Evolutionary conservation across 2,329 filamentous ascomycete species (phyloP).

Genomic region (Sarocladium kiliense): DNA sequence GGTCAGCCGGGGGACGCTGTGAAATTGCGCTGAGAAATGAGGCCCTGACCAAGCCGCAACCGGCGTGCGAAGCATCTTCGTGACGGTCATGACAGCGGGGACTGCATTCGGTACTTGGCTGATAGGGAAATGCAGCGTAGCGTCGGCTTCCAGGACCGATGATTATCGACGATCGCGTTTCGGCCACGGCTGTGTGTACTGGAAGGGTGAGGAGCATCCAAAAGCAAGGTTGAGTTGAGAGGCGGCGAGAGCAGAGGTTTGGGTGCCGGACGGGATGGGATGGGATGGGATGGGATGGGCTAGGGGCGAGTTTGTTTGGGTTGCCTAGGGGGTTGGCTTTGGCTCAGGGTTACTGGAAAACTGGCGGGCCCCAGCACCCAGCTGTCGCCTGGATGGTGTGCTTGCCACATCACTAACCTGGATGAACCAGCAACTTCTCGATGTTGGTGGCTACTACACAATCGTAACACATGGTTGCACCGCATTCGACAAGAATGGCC

Average conservation of each 20-base stretch:
- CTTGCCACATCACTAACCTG: too few relatives aligned
- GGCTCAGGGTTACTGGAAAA: neutral
- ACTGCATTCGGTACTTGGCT: neutral
- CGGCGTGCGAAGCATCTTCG: neutral
- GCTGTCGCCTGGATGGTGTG: too few relatives aligned
- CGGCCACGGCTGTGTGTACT: neutral
- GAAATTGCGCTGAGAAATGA: conserved; percentile 6
- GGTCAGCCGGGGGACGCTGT: neutral
- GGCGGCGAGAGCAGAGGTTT: conserved; percentile 1
- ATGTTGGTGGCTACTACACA: too few relatives aligned
- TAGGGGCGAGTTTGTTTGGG: neutral
- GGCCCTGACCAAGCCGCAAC: conserved; percentile 1
- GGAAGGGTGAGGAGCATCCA: conserved; percentile 2
- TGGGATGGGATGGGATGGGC: neutral
- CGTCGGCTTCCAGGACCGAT: neutral
- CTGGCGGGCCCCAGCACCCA: neutral
- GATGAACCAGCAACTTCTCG: too few relatives aligned
- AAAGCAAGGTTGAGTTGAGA: conserved; percentile 3
- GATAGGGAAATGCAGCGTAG: neutral
- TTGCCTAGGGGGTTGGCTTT: neutral
- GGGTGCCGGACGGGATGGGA: neutral
- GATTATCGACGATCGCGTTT: conserved; percentile 3
- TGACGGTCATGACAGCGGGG: neutral
- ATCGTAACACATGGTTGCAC: neutral
- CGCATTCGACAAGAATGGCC: too few relatives aligned